Evolutionary conservation across 75 land plant species (phyloP).

Genomic region (Adiantum capillusveneris): DNA sequence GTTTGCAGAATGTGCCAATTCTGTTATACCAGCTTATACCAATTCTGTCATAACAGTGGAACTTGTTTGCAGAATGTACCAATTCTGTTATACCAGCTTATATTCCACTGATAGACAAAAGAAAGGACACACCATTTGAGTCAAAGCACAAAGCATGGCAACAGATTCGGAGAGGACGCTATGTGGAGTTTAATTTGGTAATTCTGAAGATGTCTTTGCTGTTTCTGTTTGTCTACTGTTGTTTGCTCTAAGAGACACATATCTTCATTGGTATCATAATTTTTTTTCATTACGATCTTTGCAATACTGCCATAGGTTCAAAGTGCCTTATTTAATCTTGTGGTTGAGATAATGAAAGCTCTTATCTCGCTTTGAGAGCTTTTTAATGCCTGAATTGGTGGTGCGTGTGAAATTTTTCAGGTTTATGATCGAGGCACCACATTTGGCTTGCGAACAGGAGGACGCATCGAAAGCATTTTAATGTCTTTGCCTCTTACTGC

Average conservation of each 20-base stretch:
- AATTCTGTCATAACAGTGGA: neutral
- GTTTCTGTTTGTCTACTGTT: no score
- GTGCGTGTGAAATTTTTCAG: constrained; percentile 20
- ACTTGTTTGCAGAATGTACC: constrained; percentile 66
- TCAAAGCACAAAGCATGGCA: constrained; percentile 86
- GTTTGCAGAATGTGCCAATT: constrained; percentile 82
- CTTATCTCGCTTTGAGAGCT: no score
- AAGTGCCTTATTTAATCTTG: no score
- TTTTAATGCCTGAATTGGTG: neutral
- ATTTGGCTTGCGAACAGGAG: constrained; percentile 96
- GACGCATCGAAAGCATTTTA: constrained; percentile 95
- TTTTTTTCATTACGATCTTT: no score
- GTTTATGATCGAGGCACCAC: constrained; percentile 99
- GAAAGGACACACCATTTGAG: constrained; percentile 76
- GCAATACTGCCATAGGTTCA: no score
- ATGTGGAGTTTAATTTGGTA: constrained; percentile 99
- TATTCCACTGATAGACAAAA: constrained; percentile 76
- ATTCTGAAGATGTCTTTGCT: no score
- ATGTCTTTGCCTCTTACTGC: constrained; percentile 94
- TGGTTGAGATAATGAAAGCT: no score
- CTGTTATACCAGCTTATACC: constrained; percentile 83
- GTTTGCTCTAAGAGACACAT: no score
- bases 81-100: constrained; percentile 92
- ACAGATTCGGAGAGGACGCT: constrained; percentile 88
- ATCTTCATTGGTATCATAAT: no score